phyloP scores from a whole-genome alignment of 768 basidiomycete species.

The Suillus bovinus region DNA sequence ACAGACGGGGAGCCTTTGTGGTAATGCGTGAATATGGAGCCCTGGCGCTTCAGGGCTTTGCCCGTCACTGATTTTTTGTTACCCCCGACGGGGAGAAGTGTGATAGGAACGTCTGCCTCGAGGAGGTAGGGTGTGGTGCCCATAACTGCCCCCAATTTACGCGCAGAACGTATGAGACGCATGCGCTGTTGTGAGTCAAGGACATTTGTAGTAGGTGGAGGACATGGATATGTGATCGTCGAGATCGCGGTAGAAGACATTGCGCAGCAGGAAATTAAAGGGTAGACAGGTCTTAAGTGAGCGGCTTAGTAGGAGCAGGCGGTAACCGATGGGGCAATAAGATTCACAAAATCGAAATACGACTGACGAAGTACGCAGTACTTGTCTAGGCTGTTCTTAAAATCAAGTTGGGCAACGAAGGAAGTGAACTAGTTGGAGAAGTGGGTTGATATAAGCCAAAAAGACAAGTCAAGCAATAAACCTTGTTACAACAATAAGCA shows the following conservation, averaged over 20 bases:
- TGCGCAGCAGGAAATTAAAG: background rate
- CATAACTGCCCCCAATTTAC: slow-evolving; percentile 37
- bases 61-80: slow-evolving; percentile 14
- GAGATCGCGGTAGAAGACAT: slow-evolving; percentile 26
- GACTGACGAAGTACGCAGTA: slow-evolving; percentile 17
- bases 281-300: background rate
- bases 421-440: slow-evolving; percentile 1
- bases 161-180: slow-evolving; percentile 38
- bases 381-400: slow-evolving; percentile 6
- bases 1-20: slow-evolving; percentile 23
- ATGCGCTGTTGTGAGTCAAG: slow-evolving; percentile 33
- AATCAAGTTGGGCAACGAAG: background rate
- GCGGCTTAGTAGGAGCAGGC: background rate
- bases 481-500: slow-evolving; percentile 12
- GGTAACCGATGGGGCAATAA: background rate
- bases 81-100: slow-evolving; percentile 23
- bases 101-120: slow-evolving; percentile 25
- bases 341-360: slow-evolving; percentile 3
- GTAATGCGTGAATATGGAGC: slow-evolving; percentile 30
- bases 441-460: slow-evolving; percentile 13
- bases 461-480: slow-evolving; percentile 10
- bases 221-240: slow-evolving; percentile 18
- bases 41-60: slow-evolving; percentile 30
- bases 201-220: slow-evolving; percentile 36
- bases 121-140: slow-evolving; percentile 38